phyloP scores from a whole-genome alignment of 1,284 basidiomycete genomes.

The Tremellales sp. region DNA sequence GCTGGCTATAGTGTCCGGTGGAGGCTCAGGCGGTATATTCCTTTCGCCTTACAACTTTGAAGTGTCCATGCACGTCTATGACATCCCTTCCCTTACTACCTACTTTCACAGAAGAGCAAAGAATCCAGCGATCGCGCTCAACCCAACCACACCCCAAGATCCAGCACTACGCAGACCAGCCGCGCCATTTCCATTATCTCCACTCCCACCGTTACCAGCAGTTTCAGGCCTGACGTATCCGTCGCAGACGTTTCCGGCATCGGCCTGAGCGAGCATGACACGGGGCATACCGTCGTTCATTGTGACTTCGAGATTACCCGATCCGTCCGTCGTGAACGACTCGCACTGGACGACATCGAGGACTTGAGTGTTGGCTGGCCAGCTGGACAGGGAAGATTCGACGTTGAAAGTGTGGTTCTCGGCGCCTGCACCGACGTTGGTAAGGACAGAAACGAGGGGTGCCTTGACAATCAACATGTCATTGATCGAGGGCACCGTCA shows the following conservation, averaged over 20 bases:
- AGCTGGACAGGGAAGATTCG: conserved; percentile 20
- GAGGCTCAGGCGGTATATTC: too few relatives aligned
- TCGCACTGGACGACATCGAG: conserved; percentile 35
- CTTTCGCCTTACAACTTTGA: too few relatives aligned
- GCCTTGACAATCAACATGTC: conserved; percentile 61
- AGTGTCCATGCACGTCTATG: too few relatives aligned
- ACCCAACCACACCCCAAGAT: too few relatives aligned
- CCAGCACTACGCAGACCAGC: too few relatives aligned
- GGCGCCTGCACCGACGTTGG: conserved; percentile 50
- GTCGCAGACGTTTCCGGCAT: conserved; percentile 55
- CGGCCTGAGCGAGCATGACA: conserved; percentile 53
- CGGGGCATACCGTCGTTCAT: conserved; percentile 29
- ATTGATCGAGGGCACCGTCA: conserved; percentile 42
- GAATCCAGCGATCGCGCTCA: too few relatives aligned
- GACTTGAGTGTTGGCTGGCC: conserved; percentile 20
- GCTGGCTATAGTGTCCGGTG: too few relatives aligned
- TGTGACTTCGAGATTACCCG: conserved; percentile 27
- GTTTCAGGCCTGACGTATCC: conserved; percentile 54
- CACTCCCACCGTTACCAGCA: neutral
- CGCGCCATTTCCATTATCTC: neutral
- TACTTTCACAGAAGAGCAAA: too few relatives aligned
- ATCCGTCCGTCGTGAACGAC: conserved; percentile 26
- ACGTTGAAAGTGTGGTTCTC: conserved; percentile 22
- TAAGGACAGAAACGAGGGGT: conserved; percentile 62
- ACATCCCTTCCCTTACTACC: too few relatives aligned